phyloP scores from a whole-genome alignment of 2,329 filamentous ascomycete genomes.

The Botrytis squamosa region DNA sequence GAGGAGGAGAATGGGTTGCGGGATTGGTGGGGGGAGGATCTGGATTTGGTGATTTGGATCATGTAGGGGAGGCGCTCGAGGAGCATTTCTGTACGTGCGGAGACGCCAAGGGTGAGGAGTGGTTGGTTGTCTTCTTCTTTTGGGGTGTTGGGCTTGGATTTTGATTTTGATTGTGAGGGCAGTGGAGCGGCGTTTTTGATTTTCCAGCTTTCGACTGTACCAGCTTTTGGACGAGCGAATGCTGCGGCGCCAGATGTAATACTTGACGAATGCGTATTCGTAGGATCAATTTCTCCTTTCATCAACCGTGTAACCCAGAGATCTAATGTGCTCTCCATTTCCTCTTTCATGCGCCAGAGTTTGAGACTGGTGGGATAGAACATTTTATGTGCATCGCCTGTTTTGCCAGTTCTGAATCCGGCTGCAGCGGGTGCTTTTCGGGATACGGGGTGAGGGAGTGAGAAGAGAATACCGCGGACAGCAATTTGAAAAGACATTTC shows the following conservation, averaged over 20 bases:
- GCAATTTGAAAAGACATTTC: slow-evolving; percentile 93
- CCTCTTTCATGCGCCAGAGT: slow-evolving; percentile 80
- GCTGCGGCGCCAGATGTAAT: slow-evolving; percentile 49
- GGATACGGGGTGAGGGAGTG: slow-evolving; percentile 82
- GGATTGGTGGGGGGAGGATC: slow-evolving; percentile 25
- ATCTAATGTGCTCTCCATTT: slow-evolving; percentile 72
- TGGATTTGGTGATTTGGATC: slow-evolving; percentile 55
- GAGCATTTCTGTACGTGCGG: slow-evolving; percentile 70
- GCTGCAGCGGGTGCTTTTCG: slow-evolving; percentile 48
- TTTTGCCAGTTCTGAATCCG: slow-evolving; percentile 39
- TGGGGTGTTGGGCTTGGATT: background rate
- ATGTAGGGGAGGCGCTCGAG: slow-evolving; percentile 88
- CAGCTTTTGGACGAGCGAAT: slow-evolving; percentile 48
- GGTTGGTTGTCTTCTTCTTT: slow-evolving; percentile 39
- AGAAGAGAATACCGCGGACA: slow-evolving; percentile 81
- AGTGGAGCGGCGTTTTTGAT: background rate
- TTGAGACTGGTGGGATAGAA: slow-evolving; percentile 85
- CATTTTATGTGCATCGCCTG: slow-evolving; percentile 76
- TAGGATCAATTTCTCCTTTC: slow-evolving; percentile 47
- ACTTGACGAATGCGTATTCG: slow-evolving; percentile 35
- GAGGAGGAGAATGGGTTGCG: background rate
- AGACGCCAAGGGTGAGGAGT: slow-evolving; percentile 57
- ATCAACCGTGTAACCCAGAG: slow-evolving; percentile 63
- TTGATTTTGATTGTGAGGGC: background rate
- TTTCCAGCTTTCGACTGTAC: slow-evolving; percentile 40